Evolutionary conservation across 208 protist species (phyloP).

Genomic region (Naegleria gruberi): DNA sequence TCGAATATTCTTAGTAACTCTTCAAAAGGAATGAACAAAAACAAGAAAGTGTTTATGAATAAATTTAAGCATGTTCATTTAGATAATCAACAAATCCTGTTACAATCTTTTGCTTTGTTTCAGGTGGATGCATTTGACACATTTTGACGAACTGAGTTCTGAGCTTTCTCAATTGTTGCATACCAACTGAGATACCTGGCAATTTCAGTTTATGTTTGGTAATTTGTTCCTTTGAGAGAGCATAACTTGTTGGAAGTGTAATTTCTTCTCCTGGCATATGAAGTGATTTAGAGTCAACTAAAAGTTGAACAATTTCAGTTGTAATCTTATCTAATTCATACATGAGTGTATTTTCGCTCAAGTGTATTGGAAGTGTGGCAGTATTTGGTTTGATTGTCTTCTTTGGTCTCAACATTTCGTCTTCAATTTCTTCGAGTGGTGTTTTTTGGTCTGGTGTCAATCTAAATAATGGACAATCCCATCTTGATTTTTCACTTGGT

Average conservation of each 20-base stretch:
- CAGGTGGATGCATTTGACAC: constrained; percentile 6
- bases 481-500: constrained; percentile 8
- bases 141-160: not conserved
- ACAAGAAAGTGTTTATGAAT: not conserved
- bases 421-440: not conserved
- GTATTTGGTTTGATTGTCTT: not conserved
- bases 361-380: not conserved
- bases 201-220: not conserved
- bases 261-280: constrained; percentile 3
- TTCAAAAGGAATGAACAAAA: no score
- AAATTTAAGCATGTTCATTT: constrained; percentile 3
- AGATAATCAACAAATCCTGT: not conserved
- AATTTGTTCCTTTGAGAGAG: not conserved
- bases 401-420: not conserved
- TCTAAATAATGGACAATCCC: constrained; percentile 9
- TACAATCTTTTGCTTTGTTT: not conserved
- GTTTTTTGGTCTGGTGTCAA: not conserved
- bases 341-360: not conserved
- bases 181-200: not conserved
- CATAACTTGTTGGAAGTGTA: not conserved
- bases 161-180: not conserved
- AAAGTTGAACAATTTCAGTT: not conserved
- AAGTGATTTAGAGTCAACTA: not conserved
- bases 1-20: no score
- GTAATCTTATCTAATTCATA: constrained; percentile 17